Evolutionary conservation across 1,284 basidiomycete species (phyloP), one percentile per base, ranked within the genome.

Genomic region (Rhodofomes roseus): DNA sequence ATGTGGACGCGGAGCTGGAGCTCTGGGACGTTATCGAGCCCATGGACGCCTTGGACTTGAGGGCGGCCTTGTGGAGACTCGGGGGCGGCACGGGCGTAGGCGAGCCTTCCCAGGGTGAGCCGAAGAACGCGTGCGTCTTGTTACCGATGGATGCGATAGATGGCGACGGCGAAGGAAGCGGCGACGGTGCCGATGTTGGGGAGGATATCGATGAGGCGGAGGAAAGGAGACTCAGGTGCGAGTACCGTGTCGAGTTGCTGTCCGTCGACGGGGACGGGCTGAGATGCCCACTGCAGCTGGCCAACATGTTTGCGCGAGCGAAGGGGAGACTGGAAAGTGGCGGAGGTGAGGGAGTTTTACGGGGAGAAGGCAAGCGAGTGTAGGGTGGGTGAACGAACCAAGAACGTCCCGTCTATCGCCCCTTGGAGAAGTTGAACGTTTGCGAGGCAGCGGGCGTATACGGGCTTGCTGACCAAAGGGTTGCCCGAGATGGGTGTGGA

Each of bases 71-170:
- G 22, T 64, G 63, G 6, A 68, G 68, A 34, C 68, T 71, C 2
- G 71, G 71, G 16, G 71, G 71, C 1, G 69, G 64, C n/a, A 59
- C 59, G 16, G 68, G 67, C 16, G 56, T 51, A 2, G 56, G 56
- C 7, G 66, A 58, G 43, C 67, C 65, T 23, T 65, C 58, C 57
- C 71, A 73, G 20, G 72, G 70, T 4, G 70, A 70, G 23, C 62
- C 66, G 57, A 73, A 73, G 65, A 73, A 73, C 6, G 72, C 72
- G 55, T 68, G 48, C 11, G 72, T 73, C 65, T 72, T 73, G 65
- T 62, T 68, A 54, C 63, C 68, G 25, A 68, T 66, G 9, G 66
- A 62, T 23, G 65, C 67, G 8, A 65, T 63, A 16, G 68, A 61
- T 1, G 68, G 65, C 2, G 69, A 70, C 6, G 68, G 61, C 16